Conservation (phyloP, 202 grass and related monocot genomes). For the Sporobolus alterniflorus region DNA sequence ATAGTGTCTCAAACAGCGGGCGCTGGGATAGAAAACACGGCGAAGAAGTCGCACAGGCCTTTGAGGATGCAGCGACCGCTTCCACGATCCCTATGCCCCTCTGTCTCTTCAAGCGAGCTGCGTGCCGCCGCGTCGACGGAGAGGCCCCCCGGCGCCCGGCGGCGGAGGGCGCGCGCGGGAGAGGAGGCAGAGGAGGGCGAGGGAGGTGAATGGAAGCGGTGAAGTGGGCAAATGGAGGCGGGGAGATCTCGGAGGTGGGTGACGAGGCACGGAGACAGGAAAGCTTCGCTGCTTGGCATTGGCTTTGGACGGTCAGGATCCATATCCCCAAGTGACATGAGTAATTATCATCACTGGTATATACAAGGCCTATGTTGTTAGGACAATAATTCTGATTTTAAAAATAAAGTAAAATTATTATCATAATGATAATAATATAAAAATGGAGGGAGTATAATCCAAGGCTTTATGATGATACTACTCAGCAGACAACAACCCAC, state of each 20-base stretch:
- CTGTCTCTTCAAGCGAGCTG: background rate
- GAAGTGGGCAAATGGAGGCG: constrained; percentile 20
- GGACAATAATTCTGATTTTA: no score
- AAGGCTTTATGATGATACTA: no score
- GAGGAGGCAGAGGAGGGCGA: constrained; percentile 10
- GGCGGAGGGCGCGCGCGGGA: constrained; percentile 22
- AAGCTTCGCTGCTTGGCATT: constrained; percentile 2
- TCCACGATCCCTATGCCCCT: constrained; percentile 31
- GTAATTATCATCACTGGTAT: no score
- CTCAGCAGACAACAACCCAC: no score
- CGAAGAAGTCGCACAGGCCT: background rate
- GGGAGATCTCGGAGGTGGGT: background rate
- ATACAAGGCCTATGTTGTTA: no score
- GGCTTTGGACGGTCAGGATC: constrained; percentile 34
- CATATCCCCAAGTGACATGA: no score
- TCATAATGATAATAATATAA: no score
- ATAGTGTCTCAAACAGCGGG: no score
- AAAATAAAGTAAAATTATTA: no score
- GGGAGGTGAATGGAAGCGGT: constrained; percentile 20
- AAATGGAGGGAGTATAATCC: no score
- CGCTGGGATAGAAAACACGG: background rate
- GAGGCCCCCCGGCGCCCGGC: constrained; percentile 30
- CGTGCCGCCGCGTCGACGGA: background rate
- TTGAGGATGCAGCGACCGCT: background rate
- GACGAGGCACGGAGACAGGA: background rate